phyloP scores from a whole-genome alignment of 2,329 filamentous ascomycete genomes.

The Madurella fahalii region DNA sequence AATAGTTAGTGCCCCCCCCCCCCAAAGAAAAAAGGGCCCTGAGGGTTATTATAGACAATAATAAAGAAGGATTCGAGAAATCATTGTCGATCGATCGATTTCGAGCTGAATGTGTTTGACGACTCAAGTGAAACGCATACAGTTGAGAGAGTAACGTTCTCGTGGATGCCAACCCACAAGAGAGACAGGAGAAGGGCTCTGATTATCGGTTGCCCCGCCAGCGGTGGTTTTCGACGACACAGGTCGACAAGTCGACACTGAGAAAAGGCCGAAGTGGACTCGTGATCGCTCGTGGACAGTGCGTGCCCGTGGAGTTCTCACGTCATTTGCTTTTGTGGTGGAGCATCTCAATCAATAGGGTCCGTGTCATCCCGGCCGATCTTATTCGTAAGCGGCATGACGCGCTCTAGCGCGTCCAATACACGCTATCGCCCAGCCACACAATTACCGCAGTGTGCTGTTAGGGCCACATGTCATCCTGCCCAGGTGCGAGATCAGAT shows the following conservation, averaged over 20 bases:
- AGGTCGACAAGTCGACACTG: neutral
- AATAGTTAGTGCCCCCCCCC: too few relatives aligned
- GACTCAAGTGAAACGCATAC: too few relatives aligned
- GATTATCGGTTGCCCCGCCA: too few relatives aligned
- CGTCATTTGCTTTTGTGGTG: slow-evolving; percentile 10
- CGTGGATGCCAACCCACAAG: too few relatives aligned
- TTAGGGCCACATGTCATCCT: neutral
- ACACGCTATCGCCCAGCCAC: slow-evolving; percentile 9
- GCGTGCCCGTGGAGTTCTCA: slow-evolving; percentile 8
- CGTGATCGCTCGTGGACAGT: neutral
- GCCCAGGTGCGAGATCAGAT: slow-evolving; percentile 4
- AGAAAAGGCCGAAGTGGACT: neutral
- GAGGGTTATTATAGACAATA: too few relatives aligned
- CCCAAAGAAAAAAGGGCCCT: too few relatives aligned
- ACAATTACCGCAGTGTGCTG: neutral
- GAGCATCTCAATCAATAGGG: slow-evolving; percentile 14
- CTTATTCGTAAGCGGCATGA: neutral
- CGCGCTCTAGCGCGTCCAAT: slow-evolving; percentile 4
- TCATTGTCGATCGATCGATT: too few relatives aligned
- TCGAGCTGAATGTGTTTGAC: too few relatives aligned
- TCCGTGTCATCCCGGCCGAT: neutral
- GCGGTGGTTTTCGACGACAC: too few relatives aligned
- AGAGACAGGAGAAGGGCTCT: too few relatives aligned
- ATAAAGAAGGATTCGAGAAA: too few relatives aligned
- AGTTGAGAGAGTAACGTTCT: too few relatives aligned